Conservation (phyloP, 179 eudicot species). For the Spergularia azorica region DNA sequence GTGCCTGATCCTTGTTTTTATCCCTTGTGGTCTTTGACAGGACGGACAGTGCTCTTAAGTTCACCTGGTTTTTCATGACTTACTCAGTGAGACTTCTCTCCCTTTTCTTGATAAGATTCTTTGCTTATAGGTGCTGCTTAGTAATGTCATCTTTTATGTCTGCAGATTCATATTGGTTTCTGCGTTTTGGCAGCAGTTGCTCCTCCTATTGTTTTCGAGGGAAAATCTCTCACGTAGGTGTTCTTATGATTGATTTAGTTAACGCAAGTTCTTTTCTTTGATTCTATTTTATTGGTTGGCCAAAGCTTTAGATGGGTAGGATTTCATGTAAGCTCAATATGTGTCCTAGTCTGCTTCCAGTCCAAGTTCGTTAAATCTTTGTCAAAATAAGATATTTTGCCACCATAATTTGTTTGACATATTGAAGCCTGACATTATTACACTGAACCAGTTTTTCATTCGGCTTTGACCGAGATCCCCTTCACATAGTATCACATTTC, state of each 20-base stretch:
- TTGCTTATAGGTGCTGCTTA: not conserved
- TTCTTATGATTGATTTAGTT: not conserved
- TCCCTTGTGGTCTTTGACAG: slow-evolving; percentile 36
- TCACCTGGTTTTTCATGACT: slow-evolving; percentile 81
- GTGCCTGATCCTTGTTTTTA: not conserved
- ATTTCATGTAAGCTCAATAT: too few species aligned
- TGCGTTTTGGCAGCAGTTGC: slow-evolving; percentile 81
- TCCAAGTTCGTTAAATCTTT: too few species aligned
- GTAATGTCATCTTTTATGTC: slow-evolving; percentile 12
- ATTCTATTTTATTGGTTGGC: too few species aligned
- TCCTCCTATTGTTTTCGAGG: slow-evolving; percentile 83
- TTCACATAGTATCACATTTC: too few species aligned
- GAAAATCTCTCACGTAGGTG: slow-evolving; percentile 78
- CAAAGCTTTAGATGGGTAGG: too few species aligned
- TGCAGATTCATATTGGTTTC: slow-evolving; percentile 85
- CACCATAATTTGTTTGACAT: too few species aligned
- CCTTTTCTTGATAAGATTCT: not conserved
- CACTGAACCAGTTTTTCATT: too few species aligned
- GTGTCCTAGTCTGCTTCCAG: too few species aligned
- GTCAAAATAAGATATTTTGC: too few species aligned
- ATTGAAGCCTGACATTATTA: too few species aligned
- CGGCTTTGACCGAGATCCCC: too few species aligned
- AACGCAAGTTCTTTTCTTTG: not conserved
- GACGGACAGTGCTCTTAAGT: slow-evolving; percentile 85
- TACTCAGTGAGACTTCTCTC: slow-evolving; percentile 53